phyloP scores from a whole-genome alignment of 1,284 basidiomycete species.

The Ustanciosporium gigantosporum region DNA sequence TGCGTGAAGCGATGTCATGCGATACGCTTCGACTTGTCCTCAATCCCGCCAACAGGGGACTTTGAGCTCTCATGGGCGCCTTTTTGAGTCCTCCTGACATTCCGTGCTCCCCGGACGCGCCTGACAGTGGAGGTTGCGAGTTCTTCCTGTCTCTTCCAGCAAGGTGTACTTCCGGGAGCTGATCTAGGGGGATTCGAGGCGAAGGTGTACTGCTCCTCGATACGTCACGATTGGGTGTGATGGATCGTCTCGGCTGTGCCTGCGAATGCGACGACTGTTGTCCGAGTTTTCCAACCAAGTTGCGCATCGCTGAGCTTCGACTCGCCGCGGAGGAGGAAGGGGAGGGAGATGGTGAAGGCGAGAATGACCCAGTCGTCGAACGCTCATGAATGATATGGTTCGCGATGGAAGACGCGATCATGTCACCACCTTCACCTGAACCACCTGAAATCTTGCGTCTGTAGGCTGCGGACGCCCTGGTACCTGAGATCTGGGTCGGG shows the following conservation, averaged over 20 bases:
- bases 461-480: constrained; percentile 30
- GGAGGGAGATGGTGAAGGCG: constrained; percentile 1
- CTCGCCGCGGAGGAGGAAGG: constrained; percentile 7
- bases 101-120: background rate
- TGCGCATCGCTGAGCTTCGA: constrained; percentile 29
- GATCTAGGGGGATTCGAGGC: constrained; percentile 21
- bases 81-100: background rate
- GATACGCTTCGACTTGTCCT: background rate
- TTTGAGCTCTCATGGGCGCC: background rate
- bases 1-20: constrained; percentile 10
- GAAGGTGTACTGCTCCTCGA: constrained; percentile 14
- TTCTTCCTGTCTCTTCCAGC: constrained; percentile 13
- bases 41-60: background rate
- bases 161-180: constrained; percentile 11
- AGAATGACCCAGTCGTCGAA: constrained; percentile 12
- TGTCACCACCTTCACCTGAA: constrained; percentile 8
- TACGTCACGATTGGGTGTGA: constrained; percentile 27
- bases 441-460: constrained; percentile 34
- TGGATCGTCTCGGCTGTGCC: constrained; percentile 22
- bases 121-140: constrained; percentile 26
- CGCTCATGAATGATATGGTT: constrained; percentile 30
- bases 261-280: too few relatives aligned
- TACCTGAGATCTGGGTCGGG: constrained; percentile 13
- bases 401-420: constrained; percentile 10
- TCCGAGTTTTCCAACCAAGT: constrained; percentile 18